These are phyloP conservation scores for Trichoderma oligosporum DNA, from an alignment of 2,329 filamentous ascomycete genomes.

Conservation along the genomic window DNA sequence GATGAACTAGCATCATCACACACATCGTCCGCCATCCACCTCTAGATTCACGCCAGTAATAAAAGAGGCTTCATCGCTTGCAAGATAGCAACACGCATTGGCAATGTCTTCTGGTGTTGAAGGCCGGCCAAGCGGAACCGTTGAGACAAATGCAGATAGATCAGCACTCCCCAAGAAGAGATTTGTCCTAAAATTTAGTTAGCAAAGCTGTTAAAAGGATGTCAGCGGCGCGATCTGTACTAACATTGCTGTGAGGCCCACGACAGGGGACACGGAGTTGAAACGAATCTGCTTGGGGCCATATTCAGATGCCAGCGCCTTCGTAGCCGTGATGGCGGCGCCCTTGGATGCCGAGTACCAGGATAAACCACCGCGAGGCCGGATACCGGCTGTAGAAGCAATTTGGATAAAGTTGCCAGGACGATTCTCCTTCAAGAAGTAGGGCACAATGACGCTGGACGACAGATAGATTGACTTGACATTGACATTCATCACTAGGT, in stretches of 20 bases:
- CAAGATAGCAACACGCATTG: constrained; percentile 66
- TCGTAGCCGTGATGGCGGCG: constrained; percentile 57
- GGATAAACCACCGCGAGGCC: constrained; percentile 60
- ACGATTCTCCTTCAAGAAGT: constrained; percentile 54
- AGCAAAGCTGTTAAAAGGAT: not conserved
- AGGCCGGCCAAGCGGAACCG: constrained; percentile 52
- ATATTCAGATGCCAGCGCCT: constrained; percentile 66
- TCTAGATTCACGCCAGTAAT: constrained; percentile 70
- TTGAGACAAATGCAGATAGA: constrained; percentile 50
- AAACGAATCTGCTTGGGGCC: constrained; percentile 68
- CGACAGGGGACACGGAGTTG: constrained; percentile 66
- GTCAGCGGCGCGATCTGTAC: constrained; percentile 11
- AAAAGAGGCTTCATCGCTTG: constrained; percentile 67
- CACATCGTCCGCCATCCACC: constrained; percentile 30
- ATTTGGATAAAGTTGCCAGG: constrained; percentile 63
- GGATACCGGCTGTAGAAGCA: constrained; percentile 57
- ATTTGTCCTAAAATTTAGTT: constrained; percentile 33
- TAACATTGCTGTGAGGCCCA: constrained; percentile 61
- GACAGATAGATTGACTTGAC: constrained; percentile 64
- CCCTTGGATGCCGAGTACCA: constrained; percentile 71
- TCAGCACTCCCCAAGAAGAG: constrained; percentile 58
- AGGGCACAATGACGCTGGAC: constrained; percentile 55
- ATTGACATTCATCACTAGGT: constrained; percentile 64
- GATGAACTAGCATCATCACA: constrained; percentile 15
- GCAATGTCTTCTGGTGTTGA: constrained; percentile 62